A percentile compares a stretch with the other conserved stretches of the same genome.
Conservation (phyloP, 1,139 yeast species). For the Suhomyces panamericanus region DNA sequence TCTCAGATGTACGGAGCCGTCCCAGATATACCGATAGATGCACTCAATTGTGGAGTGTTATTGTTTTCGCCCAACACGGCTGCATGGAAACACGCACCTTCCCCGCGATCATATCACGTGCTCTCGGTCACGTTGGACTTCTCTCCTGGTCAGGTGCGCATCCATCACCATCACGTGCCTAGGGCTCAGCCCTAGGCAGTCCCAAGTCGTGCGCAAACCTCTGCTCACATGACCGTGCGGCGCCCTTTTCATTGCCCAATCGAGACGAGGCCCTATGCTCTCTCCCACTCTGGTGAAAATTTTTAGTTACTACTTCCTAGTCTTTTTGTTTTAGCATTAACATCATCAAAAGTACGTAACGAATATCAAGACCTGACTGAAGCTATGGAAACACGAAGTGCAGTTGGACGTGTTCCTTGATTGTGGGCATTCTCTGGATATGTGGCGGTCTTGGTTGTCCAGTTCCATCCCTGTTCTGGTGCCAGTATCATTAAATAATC, state of each 20-base stretch:
- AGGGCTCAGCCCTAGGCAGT: conserved; percentile 19
- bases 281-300: conserved; percentile 12
- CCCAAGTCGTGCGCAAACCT: not conserved
- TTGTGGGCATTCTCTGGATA: too few species aligned
- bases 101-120: not conserved
- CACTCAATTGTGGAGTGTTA: too few species aligned
- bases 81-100: too few species aligned
- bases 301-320: conserved; percentile 12
- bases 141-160: too few species aligned
- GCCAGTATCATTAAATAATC: too few species aligned
- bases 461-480: too few species aligned
- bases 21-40: too few species aligned
- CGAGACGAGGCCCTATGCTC: conserved; percentile 9
- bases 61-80: too few species aligned
- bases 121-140: not conserved
- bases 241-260: conserved; percentile 8
- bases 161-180: not conserved
- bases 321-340: conserved; percentile 15
- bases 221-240: conserved; percentile 8
- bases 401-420: too few species aligned
- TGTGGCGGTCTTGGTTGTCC: too few species aligned
- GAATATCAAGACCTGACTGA: not conserved
- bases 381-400: too few species aligned
- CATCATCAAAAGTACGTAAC: conserved; percentile 22
- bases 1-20: too few species aligned